Evolutionary conservation across 345 rosid genomes (phyloP).

Genomic region (Acer campestre): DNA sequence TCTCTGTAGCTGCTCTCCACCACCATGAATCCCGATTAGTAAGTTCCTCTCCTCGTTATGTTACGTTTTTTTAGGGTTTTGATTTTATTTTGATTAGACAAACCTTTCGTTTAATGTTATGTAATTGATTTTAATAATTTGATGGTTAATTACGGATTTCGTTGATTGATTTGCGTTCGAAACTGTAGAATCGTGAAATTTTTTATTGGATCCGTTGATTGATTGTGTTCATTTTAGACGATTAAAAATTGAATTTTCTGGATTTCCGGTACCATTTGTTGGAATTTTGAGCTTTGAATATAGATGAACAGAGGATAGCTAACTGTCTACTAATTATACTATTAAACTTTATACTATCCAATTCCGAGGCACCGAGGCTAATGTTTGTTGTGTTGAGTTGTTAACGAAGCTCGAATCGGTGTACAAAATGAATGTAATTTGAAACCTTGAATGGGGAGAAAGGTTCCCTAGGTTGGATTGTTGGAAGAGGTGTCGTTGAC

Average conservation of each 20-base stretch:
- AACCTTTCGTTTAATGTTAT: neutral
- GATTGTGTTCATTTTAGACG: neutral
- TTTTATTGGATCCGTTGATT: conserved; percentile 6
- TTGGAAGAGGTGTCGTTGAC: neutral
- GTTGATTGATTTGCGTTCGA: too few relatives aligned
- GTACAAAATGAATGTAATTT: neutral
- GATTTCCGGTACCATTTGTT: neutral
- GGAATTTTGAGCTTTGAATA: too few relatives aligned
- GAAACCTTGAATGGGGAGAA: neutral
- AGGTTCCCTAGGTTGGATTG: neutral
- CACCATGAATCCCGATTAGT: conserved; percentile 72
- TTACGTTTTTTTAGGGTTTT: neutral
- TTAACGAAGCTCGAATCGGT: neutral
- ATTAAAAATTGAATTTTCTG: neutral
- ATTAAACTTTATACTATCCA: neutral
- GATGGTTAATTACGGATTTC: neutral
- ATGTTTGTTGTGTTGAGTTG: neutral
- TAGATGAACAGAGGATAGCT: neutral
- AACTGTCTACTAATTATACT: too few relatives aligned
- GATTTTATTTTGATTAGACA: neutral
- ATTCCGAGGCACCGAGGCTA: neutral
- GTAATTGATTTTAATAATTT: neutral
- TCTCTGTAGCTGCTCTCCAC: neutral
- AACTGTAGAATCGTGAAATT: neutral
- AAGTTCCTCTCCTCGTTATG: conserved; percentile 23